Conservation (phyloP, 2,329 filamentous ascomycete genomes). For the Karstenula rhodostoma region DNA sequence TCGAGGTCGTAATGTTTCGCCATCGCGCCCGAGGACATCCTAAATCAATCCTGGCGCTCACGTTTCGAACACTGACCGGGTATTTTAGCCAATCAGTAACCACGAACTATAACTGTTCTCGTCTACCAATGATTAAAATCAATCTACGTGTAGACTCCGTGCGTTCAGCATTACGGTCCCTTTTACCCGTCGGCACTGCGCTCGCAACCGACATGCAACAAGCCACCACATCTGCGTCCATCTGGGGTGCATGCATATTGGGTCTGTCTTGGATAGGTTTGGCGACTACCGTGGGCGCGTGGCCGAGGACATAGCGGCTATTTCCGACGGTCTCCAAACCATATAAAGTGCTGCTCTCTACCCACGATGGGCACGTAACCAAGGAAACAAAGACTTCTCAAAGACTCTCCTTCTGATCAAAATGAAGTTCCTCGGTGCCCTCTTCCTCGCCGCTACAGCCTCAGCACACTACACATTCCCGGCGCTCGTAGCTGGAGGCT, state of each 20-base stretch:
- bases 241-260: conserved; percentile 13
- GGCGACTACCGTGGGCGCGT: background rate
- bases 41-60: conserved; percentile 1
- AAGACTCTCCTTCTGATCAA: background rate
- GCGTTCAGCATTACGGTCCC: background rate
- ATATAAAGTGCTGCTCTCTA: conserved; percentile 8
- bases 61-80: background rate
- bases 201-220: conserved; percentile 5
- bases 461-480: conserved; percentile 47
- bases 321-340: background rate
- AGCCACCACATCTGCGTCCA: background rate
- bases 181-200: conserved; percentile 16
- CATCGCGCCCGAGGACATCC: background rate
- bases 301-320: background rate
- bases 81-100: background rate
- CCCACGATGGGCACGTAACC: background rate
- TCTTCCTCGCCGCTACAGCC: conserved; percentile 33
- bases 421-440: conserved; percentile 41
- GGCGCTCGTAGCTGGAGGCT: conserved; percentile 33
- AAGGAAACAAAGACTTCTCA: background rate
- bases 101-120: background rate
- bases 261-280: background rate
- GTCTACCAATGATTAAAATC: background rate
- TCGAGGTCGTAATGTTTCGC: background rate
- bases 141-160: background rate